phyloP scores from a whole-genome alignment of 495 filamentous ascomycete genomes.

The Neurospora sp. region DNA sequence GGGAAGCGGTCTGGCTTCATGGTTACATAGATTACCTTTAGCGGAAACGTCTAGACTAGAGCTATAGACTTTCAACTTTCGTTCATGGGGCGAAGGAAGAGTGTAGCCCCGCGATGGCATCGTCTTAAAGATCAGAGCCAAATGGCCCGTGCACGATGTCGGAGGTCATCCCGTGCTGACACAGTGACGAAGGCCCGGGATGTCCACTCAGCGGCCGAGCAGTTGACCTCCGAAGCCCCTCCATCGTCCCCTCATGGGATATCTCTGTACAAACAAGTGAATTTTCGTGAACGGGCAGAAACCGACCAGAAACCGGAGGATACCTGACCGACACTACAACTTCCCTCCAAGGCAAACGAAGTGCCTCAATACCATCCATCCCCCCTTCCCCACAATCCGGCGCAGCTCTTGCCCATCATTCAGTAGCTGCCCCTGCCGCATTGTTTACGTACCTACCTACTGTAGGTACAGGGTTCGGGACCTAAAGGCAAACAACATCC shows the following conservation, averaged over 20 bases:
- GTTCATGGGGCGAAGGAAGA: background rate
- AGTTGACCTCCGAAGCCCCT: background rate
- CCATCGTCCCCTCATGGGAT: background rate
- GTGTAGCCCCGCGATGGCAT: background rate
- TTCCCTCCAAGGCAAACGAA: background rate
- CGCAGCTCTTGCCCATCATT: background rate
- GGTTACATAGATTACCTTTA: background rate
- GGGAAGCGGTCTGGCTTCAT: background rate
- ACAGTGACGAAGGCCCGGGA: background rate
- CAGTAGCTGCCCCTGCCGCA: background rate
- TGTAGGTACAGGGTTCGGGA: background rate
- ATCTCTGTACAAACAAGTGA: background rate
- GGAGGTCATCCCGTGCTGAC: background rate
- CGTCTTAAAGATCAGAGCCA: background rate
- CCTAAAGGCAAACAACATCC: background rate
- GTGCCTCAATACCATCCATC: background rate
- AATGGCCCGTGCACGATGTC: background rate
- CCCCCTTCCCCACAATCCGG: background rate
- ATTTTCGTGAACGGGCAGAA: background rate
- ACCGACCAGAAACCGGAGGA: background rate
- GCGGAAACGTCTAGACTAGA: background rate
- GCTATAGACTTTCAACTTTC: background rate
- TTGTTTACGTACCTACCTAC: background rate
- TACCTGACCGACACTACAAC: background rate
- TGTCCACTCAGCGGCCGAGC: too few relatives aligned